Base-by-base conservation (phyloP, 1,139 yeast genomes). In the Diutina scorzettiae region DNA sequence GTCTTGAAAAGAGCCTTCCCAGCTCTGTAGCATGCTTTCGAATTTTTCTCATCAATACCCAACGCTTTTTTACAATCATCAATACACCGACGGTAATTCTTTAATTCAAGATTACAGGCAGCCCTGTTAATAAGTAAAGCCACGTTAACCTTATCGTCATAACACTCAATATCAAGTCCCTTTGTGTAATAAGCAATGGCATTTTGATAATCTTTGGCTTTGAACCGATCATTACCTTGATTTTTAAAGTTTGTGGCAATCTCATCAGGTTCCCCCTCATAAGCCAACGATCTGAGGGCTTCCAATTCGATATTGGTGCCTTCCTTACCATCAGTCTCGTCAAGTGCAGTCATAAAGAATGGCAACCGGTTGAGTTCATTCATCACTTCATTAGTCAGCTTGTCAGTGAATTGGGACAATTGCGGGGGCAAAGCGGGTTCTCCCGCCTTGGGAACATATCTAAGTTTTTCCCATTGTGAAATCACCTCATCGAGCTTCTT, bases 221-320 rank as follows among this genome's bases (percentile, higher is more conserved):
- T 80, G 62, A 71, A 91, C 47, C 85, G 75, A 19, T 86, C 96
- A 55, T 93, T 91, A 9, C 98, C 99, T 57, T 91, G 97, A 48
- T 75, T 80, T 51, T 87, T 87, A 66, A 89, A 91, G 54, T 87
- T 87, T 25, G 76, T 71, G 2, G 97, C 97, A 40, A 89, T 67
- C 54, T 91, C 98, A 52, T 82, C 78, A 0, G 97, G 96, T 48
- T 86, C 95, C 29, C 98, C 98, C 42, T 91, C 98, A 55, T 85
- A 89, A 0, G 95, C 96, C 53, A 93, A 67, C 11, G 96, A 91
- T 55, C 79, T 81, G 48, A 91, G 69, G 0, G 98, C 98, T 55
- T 91, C 97, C 19, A 93, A 62, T 43, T 76, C 80, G 5, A 69
- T 56, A 53, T 85, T 86, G 40, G 78, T 82, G 29, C 89, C 93